These are phyloP conservation scores for Phytophthora macrochlamydospora DNA, from an alignment of 352 stramenopile species.

Conservation along the genomic window DNA sequence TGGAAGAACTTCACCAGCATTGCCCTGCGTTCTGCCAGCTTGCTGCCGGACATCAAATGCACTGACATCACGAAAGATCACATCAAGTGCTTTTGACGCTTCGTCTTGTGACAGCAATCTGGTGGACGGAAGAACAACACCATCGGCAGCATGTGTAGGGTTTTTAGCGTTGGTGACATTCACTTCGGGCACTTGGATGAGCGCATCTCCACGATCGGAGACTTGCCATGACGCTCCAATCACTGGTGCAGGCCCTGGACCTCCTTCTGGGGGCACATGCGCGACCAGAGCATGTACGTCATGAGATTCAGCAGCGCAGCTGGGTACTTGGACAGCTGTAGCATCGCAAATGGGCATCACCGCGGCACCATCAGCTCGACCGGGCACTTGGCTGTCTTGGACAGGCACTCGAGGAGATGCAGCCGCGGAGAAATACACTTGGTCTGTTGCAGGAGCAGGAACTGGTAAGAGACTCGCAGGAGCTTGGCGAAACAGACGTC, in stretches of 20 bases:
- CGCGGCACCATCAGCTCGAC: not conserved
- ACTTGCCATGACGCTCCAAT: no score
- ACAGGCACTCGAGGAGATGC: not conserved
- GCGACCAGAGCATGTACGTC: no score
- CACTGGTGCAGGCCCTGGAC: no score
- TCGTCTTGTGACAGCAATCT: not conserved
- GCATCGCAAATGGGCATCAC: no score
- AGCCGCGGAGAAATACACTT: not conserved
- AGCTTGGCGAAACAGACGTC: not conserved
- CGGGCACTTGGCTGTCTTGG: not conserved
- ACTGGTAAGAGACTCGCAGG: not conserved
- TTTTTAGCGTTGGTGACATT: not conserved
- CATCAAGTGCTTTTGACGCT: not conserved
- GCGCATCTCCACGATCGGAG: no score
- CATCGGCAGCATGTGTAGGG: not conserved
- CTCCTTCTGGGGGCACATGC: no score
- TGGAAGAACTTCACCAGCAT: constrained; percentile 2
- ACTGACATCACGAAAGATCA: not conserved
- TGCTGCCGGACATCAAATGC: constrained; percentile 1
- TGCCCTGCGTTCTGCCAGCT: not conserved
- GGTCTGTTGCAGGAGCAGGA: not conserved
- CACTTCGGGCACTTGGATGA: no score
- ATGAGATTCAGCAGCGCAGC: no score
- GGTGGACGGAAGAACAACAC: not conserved
- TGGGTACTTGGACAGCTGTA: no score